Evolutionary conservation across 176 grass and related monocot genomes (phyloP).

Genomic region (Metroxylon sagu): DNA sequence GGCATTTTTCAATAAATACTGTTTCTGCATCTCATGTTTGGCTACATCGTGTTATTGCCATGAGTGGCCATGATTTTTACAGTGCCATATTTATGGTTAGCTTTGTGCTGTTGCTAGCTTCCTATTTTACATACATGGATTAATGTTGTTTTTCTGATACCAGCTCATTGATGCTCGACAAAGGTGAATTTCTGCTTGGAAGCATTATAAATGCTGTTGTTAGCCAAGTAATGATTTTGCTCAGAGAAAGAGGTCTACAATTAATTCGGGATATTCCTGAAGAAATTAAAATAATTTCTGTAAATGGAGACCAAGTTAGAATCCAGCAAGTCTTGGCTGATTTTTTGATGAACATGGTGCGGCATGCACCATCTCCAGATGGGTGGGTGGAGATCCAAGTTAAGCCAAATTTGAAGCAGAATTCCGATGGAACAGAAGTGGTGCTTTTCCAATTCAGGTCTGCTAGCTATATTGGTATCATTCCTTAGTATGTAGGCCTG

Average conservation of each 20-base stretch:
- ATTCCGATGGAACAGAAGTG: slow-evolving; percentile 48
- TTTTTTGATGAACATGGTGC: slow-evolving; percentile 77
- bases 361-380: slow-evolving; percentile 64
- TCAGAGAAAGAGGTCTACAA: slow-evolving; percentile 83
- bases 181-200: slow-evolving; percentile 79
- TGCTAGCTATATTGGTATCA: not conserved
- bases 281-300: slow-evolving; percentile 69
- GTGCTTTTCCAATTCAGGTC: slow-evolving; percentile 79
- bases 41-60: too few relatives aligned
- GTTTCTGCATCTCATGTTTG: too few relatives aligned
- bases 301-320: slow-evolving; percentile 83
- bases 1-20: too few relatives aligned
- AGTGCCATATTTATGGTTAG: too few relatives aligned
- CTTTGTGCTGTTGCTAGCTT: too few relatives aligned
- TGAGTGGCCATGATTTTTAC: too few relatives aligned
- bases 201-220: slow-evolving; percentile 85
- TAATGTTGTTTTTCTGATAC: slow-evolving; percentile 18
- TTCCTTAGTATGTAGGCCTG: too few relatives aligned
- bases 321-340: slow-evolving; percentile 95
- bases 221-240: slow-evolving; percentile 88
- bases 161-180: slow-evolving; percentile 76
- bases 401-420: slow-evolving; percentile 62
- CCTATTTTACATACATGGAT: too few relatives aligned
- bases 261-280: slow-evolving; percentile 96
- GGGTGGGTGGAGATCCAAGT: slow-evolving; percentile 95